A percentile compares a stretch with the other conserved stretches of the same genome.
Conservation (phyloP, 768 basidiomycete species). For the Boletus pseudopeckii region DNA sequence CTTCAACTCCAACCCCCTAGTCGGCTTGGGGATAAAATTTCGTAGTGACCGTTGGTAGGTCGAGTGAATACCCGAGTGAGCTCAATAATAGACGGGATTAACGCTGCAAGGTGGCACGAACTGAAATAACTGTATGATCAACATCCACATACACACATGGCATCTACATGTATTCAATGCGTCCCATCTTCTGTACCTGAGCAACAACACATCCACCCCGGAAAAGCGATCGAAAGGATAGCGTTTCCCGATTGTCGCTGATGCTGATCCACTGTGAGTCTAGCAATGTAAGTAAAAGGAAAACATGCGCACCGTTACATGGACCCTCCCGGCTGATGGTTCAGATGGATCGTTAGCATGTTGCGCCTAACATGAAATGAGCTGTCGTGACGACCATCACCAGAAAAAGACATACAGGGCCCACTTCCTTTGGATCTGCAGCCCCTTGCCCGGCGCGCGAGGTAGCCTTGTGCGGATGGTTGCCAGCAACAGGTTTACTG, state of each 20-base stretch:
- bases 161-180: neutral
- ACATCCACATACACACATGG: neutral
- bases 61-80: neutral
- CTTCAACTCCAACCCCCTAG: neutral
- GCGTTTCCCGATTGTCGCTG: neutral
- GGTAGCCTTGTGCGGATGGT: neutral
- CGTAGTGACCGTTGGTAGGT: neutral
- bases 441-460: neutral
- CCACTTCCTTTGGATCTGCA: neutral
- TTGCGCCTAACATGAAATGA: neutral
- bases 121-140: neutral
- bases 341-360: neutral
- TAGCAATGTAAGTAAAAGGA: no score
- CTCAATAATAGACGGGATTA: neutral
- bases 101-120: neutral
- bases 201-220: slow-evolving; percentile 1
- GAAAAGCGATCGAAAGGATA: neutral
- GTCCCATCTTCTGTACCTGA: neutral
- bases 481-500: neutral
- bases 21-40: no score
- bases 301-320: neutral
- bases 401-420: neutral
- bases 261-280: neutral
- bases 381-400: neutral
- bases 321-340: neutral